These are phyloP conservation scores for Asterochloris sp. DNA, from an alignment of 139 green algal genomes.

Conservation along the genomic window DNA sequence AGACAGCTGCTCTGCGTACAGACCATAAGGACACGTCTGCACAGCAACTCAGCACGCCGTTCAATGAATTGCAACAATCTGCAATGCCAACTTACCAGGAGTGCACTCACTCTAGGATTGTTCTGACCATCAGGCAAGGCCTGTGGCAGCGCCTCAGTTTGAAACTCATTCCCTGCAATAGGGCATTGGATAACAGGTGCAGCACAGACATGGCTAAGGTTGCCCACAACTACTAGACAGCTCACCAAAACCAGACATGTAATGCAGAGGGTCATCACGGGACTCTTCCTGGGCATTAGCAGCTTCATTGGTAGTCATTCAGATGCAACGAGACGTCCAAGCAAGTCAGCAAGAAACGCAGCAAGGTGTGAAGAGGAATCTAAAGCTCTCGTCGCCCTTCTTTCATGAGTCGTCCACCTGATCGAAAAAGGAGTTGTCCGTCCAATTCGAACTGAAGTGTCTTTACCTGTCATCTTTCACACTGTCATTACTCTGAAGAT, in stretches of 20 bases:
- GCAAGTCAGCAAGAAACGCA: too few relatives aligned
- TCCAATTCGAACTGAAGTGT: too few relatives aligned
- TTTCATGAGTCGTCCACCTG: too few relatives aligned
- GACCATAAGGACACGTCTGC: conserved; percentile 72
- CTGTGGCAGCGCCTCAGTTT: conserved; percentile 75
- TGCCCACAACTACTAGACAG: not conserved
- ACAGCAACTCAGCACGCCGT: not conserved
- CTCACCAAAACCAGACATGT: conserved; percentile 62
- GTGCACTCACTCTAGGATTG: conserved; percentile 62
- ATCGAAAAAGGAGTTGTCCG: too few relatives aligned
- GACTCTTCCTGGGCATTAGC: too few relatives aligned
- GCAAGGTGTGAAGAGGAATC: too few relatives aligned
- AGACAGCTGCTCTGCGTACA: conserved; percentile 93
- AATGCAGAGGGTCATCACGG: conserved; percentile 19
- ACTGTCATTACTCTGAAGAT: too few relatives aligned
- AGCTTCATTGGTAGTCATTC: too few relatives aligned
- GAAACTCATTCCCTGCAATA: conserved; percentile 81
- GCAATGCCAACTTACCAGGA: not conserved
- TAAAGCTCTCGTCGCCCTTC: too few relatives aligned
- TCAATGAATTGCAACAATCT: not conserved
- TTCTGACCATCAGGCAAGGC: conserved; percentile 84
- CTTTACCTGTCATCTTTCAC: too few relatives aligned
- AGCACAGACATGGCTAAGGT: not conserved
- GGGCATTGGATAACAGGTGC: not conserved
- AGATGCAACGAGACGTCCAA: too few relatives aligned